Evolutionary conservation across 2,329 filamentous ascomycete genomes (phyloP), one percentile per base, ranked within the genome.

Genomic region (Byssochlamys sp.): DNA sequence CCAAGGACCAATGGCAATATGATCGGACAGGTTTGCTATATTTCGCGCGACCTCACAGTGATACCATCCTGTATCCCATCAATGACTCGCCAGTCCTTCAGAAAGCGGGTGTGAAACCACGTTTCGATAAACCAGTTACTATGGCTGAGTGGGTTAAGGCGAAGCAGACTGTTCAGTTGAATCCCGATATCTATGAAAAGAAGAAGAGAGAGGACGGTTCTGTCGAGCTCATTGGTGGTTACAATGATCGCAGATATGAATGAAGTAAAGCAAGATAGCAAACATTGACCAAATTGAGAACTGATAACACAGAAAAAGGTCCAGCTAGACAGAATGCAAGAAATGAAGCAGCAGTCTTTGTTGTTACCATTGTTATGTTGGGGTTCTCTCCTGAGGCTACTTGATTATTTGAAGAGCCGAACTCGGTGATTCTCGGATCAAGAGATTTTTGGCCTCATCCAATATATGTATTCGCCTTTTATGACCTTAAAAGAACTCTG

Each of bases 141-240:
- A 75, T 78, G 71, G 75, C 75, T 56, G 65, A 78, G 58, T 78
- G 75, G 74, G 74, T 77, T 6, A 73, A 69, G 58, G 70, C 70
- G 0, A 71, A 72, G 58, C 71, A 74, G 64, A 71, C 66, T 2
- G 56, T 71, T 50, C 73, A 76, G 59, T 66, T 73, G 59, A 71
- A 73, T 61, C 68, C 71, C 4, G 65, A 66, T 49, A 74, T 71
- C 2, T 63, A 70, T 11, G 69, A 68, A 19, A 74, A 73, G 53
- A 71, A 69, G 58, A 74, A 68, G 57, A 62, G 63, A 6, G 69
- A 71, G 53, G 73, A 76, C 53, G 72, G 73, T 1, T 75, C 71
- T 35, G 61, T 75, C 27, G 73, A 76, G 59, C 70, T 77, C 26
- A 65, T 76, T 57, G 66, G 60, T 7, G 69, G 68, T 0, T 71